Evolutionary conservation across 768 basidiomycete species (phyloP).

Genomic region (Boletus sensibilis): DNA sequence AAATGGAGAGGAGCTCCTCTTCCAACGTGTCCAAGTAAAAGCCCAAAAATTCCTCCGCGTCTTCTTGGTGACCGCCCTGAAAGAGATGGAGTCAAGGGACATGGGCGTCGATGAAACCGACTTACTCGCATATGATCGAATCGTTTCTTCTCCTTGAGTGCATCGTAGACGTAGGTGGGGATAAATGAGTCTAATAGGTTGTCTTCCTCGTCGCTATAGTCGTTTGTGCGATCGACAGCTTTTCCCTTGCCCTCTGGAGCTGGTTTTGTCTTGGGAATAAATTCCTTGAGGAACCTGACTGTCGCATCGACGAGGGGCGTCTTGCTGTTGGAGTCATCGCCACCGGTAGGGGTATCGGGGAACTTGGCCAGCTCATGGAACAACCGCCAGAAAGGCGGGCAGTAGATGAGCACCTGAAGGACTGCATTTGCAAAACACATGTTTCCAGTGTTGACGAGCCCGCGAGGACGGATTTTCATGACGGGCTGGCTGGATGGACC

Average conservation of each 20-base stretch:
- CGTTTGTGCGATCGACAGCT: slow-evolving; percentile 35
- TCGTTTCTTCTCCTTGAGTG: slow-evolving; percentile 88
- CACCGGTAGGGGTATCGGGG: slow-evolving; percentile 33
- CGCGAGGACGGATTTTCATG: slow-evolving; percentile 60
- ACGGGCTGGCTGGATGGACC: slow-evolving; percentile 28
- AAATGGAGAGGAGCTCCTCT: slow-evolving; percentile 80
- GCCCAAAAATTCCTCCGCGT: slow-evolving; percentile 98
- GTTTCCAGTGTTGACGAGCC: slow-evolving; percentile 92
- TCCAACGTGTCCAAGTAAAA: slow-evolving; percentile 94
- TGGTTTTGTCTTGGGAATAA: slow-evolving; percentile 37
- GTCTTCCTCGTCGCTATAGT: slow-evolving; percentile 44
- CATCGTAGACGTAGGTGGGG: slow-evolving; percentile 85
- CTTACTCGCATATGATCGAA: slow-evolving; percentile 90
- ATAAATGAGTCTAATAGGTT: slow-evolving; percentile 68
- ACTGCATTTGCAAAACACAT: slow-evolving; percentile 98
- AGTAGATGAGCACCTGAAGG: slow-evolving; percentile 87
- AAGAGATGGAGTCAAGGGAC: not conserved
- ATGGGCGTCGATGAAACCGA: slow-evolving; percentile 17
- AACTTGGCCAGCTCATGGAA: slow-evolving; percentile 69
- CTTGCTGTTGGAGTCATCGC: slow-evolving; percentile 28
- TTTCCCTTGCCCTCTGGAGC: slow-evolving; percentile 38
- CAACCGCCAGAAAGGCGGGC: slow-evolving; percentile 78
- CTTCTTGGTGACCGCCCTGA: slow-evolving; percentile 91
- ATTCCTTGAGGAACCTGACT: slow-evolving; percentile 76
- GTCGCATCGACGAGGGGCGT: slow-evolving; percentile 68